Percentiles rank a stretch among this genome's conserved stretches.
phyloP scores from a whole-genome alignment of 768 basidiomycete species.

The Guyanaporus albipodus region DNA sequence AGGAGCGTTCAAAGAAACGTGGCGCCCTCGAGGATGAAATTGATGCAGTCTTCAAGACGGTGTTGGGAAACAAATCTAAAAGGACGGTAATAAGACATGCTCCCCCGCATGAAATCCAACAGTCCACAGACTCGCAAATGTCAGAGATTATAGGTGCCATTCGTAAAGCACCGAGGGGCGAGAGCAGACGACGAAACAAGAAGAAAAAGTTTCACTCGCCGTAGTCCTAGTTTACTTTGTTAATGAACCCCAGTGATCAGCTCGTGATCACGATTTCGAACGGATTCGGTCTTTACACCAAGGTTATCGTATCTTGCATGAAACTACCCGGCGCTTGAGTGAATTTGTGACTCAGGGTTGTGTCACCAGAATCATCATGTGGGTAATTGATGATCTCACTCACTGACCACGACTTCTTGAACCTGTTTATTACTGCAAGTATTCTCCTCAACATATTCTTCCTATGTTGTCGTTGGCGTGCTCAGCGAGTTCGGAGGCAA shows the following conservation, averaged over 20 bases:
- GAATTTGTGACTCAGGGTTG: too few relatives aligned
- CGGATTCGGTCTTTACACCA: too few relatives aligned
- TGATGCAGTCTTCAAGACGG: constrained; percentile 62
- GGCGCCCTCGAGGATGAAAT: constrained; percentile 59
- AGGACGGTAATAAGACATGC: constrained; percentile 42
- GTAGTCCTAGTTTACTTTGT: too few relatives aligned
- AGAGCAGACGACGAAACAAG: constrained; percentile 36
- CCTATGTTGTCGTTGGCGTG: constrained; percentile 4
- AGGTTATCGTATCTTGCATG: too few relatives aligned
- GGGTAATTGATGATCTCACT: constrained; percentile 7
- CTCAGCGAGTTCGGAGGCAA: not conserved
- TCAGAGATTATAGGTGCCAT: constrained; percentile 58
- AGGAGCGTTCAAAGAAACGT: constrained; percentile 47
- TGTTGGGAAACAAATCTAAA: constrained; percentile 56
- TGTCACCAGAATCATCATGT: too few relatives aligned
- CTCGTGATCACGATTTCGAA: too few relatives aligned
- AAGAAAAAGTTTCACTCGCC: too few relatives aligned
- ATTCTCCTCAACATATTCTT: constrained; percentile 19
- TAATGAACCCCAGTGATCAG: too few relatives aligned
- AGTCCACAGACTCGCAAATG: constrained; percentile 37
- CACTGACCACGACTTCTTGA: constrained; percentile 1
- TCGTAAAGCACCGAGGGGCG: constrained; percentile 48
- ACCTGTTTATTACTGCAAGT: constrained; percentile 9
- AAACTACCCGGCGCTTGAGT: too few relatives aligned
- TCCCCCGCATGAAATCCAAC: constrained; percentile 10